phyloP scores from a whole-genome alignment of 164 flowering plant genomes.

The Liriodendron chinense region DNA sequence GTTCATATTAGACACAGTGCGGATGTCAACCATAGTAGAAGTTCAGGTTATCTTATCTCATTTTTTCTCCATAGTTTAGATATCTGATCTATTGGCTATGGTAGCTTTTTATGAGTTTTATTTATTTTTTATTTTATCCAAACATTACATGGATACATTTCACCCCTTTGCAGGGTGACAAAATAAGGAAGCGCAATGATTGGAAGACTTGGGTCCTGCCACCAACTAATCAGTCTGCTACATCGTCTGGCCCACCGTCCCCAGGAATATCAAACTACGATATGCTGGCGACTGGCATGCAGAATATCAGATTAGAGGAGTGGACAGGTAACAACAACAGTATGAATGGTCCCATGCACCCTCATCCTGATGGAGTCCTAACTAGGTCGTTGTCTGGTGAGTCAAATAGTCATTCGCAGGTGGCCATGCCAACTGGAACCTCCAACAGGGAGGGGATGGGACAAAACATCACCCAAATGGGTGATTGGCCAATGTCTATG shows the following conservation, averaged over 20 bases:
- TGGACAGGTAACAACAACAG: conserved; percentile 15
- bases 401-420: conserved; percentile 17
- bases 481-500: conserved; percentile 10
- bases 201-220: conserved; percentile 53
- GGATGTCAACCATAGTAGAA: conserved; percentile 52
- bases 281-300: conserved; percentile 27
- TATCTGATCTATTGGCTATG: neutral
- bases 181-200: conserved; percentile 52
- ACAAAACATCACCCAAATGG: conserved; percentile 4
- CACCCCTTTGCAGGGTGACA: conserved; percentile 43
- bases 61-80: neutral
- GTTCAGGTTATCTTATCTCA: conserved; percentile 42
- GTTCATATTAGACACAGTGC: conserved; percentile 52
- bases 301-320: conserved; percentile 34
- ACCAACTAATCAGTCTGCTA: conserved; percentile 14
- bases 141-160: neutral
- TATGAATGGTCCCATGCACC: conserved; percentile 14
- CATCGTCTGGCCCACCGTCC: conserved; percentile 16
- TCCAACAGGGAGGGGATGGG: conserved; percentile 26
- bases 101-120: neutral
- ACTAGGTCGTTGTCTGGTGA: conserved; percentile 24
- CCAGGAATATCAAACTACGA: conserved; percentile 19
- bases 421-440: conserved; percentile 1
- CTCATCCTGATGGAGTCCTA: conserved; percentile 16
- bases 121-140: neutral